Evolutionary conservation across 2,329 filamentous ascomycete genomes (phyloP), one percentile per base, ranked within the genome.

Genomic region (Colletotrichum australisinense): DNA sequence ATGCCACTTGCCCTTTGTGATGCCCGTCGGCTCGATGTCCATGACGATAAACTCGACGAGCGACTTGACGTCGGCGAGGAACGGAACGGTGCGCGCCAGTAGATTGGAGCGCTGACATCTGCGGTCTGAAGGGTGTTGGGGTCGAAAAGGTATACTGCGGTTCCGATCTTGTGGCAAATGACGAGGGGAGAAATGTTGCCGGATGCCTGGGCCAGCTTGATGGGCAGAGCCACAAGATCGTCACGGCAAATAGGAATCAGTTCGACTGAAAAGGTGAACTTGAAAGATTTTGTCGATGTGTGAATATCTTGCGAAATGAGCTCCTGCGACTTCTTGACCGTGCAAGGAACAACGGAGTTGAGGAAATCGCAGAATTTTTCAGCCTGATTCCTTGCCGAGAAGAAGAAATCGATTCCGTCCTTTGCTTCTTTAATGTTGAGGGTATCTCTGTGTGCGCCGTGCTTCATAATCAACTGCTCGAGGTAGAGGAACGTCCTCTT

Each of bases 361-460:
- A 98, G 86, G 82, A 98, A 97, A 83, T 98, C 95, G 74, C 97
- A 91, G 81, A 98, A 96, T 79, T 94, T 95, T 80, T 97, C 95
- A 8, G 95, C 96, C 78, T 97, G 94, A 80, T 98, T 99, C 78
- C 94, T 89, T 72, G 93, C 92, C 0, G 94, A 90, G 80, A 97
- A 99, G 88, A 93, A 99, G 83, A 99, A 99, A 82, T 99, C 97
- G 73, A 99, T 92, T 1, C 97, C 97, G 78, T 98, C 95, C 84
- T 95, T 95, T 32, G 94, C 94, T 84, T 99, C 97, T 82, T 97
- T 98, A 85, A 99, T 99, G 83, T 98, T 99, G 84, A 98, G 95
- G 1, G 96, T 97, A 77, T 99, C 95, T 76, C 91, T 90, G 83
- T 98, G 95, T 4, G 96, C 97, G 69, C 91, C 90, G 82, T 98